A percentile compares a stretch with the other conserved stretches of the same genome.
These are phyloP conservation scores for Xylariaceae sp. DNA, from an alignment of 2,329 filamentous ascomycete genomes.

Conservation along the genomic window DNA sequence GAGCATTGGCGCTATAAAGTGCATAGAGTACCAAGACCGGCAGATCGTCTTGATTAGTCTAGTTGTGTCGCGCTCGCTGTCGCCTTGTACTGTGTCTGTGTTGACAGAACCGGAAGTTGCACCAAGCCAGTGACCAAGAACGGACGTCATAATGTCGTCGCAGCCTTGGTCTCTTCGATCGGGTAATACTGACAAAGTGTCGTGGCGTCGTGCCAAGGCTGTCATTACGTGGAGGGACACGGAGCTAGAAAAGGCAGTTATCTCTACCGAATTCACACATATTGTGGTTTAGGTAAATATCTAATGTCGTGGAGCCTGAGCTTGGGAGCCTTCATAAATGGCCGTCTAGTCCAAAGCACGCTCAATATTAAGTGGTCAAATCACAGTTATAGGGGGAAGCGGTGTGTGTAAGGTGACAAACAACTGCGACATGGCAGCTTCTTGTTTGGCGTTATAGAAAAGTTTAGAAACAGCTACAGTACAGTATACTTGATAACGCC, in stretches of 20 bases:
- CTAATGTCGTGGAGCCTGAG: no score
- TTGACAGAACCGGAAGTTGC: neutral
- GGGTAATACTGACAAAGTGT: conserved; percentile 2
- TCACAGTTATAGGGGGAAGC: neutral
- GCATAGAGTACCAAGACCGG: conserved; percentile 19
- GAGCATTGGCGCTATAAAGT: conserved; percentile 9
- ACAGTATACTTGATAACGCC: conserved; percentile 18
- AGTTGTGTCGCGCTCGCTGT: no score
- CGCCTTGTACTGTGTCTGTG: neutral
- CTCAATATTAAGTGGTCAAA: neutral
- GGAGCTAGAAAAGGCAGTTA: neutral
- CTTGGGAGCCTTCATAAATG: no score
- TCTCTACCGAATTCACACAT: neutral
- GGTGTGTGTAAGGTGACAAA: neutral
- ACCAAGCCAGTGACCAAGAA: neutral
- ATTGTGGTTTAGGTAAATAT: no score
- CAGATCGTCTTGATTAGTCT: conserved; percentile 11
- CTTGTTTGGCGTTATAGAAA: conserved; percentile 7
- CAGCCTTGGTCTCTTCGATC: conserved; percentile 3
- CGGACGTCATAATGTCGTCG: no score
- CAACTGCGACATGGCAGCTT: conserved; percentile 6
- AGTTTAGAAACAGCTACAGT: conserved; percentile 11
- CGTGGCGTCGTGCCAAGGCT: neutral
- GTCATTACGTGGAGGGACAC: neutral
- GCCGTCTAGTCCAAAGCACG: no score